Evolutionary conservation across 768 basidiomycete species (phyloP), one percentile per base, ranked within the genome.

Genomic region (Kwoniella shandongensis): DNA sequence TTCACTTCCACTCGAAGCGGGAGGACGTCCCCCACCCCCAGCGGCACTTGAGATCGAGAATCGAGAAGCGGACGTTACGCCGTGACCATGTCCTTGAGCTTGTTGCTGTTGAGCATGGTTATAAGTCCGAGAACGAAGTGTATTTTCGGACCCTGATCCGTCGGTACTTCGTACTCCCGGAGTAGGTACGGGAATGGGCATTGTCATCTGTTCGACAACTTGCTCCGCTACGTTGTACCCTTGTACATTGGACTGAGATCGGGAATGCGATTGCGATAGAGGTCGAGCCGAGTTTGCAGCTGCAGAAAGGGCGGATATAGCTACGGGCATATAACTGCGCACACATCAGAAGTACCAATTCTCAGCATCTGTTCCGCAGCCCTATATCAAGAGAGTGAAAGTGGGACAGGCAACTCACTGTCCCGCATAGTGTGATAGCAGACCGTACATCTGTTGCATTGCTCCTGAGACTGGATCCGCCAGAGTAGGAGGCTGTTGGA

Each of bases 401-500:
- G n/a, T n/a, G n/a, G n/a, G n/a, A n/a, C n/a, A n/a, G n/a, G n/a
- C n/a, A n/a, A 66, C 75, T 66, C 54, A 71, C 75, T 61, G 62
- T 45, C 55, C 62, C 7, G 72, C 73, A 54, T 76, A 75, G 39
- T 63, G 60, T 3, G 57, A 51, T 1, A 72, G 49, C 10, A 66
- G 47, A 1, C 69, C 61, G 47, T 73, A 73, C 12, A 72, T 53
- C 55, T 69, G 66, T 49, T 65, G 64, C 3, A 67, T 56, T 5
- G 71, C 65, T 12, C 75, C 75, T 1, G 65, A 65, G 20, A 69
- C 73, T n/a, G 75, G 75, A 57, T 76, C 72, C n/a, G 70, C 68
- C 41, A 76, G 32, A 0, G 72, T 70, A 1, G 75, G 75, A 18
- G 75, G 75, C 29, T 70, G 67, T 29, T 61, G 62, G 7, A 66